A percentile compares a stretch with the other conserved stretches of the same genome.
Conservation (phyloP, 2,329 filamentous ascomycete species). For the Talaromyces rugulosus region DNA sequence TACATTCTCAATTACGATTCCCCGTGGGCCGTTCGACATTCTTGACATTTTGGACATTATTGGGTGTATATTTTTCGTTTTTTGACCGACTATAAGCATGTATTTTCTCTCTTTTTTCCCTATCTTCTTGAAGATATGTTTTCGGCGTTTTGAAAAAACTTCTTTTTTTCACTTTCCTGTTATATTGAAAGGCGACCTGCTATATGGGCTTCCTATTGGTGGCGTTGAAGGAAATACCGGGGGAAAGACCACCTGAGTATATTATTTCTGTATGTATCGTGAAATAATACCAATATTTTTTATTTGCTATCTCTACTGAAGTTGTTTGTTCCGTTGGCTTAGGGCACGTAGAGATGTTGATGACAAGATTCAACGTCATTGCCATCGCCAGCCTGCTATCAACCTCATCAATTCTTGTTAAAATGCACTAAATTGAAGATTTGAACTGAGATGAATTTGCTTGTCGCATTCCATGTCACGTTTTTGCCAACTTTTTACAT, state of each 20-base stretch:
- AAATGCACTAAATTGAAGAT: not conserved
- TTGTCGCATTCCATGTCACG: not conserved
- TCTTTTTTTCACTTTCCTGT: not conserved
- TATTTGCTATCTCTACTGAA: not conserved
- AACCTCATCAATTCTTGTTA: not conserved
- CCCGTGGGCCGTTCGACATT: not conserved
- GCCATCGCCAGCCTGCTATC: not conserved
- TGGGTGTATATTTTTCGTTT: not conserved
- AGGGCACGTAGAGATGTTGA: not conserved
- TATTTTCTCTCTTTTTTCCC: not conserved
- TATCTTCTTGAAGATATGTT: not conserved
- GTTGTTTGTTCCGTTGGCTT: not conserved
- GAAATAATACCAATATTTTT: not conserved
- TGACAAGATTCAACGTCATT: slow-evolving; percentile 11
- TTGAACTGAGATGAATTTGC: not conserved
- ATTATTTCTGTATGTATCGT: not conserved
- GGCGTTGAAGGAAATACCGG: not conserved
- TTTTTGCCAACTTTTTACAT: not conserved
- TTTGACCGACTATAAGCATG: not conserved
- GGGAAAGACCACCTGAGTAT: not conserved
- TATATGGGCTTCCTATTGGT: not conserved
- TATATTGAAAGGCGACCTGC: not conserved
- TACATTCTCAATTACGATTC: not conserved
- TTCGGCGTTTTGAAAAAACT: not conserved
- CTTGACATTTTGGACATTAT: not conserved